phyloP scores from a whole-genome alignment of 2,329 filamentous ascomycete species.

The Curvularia lunata region DNA sequence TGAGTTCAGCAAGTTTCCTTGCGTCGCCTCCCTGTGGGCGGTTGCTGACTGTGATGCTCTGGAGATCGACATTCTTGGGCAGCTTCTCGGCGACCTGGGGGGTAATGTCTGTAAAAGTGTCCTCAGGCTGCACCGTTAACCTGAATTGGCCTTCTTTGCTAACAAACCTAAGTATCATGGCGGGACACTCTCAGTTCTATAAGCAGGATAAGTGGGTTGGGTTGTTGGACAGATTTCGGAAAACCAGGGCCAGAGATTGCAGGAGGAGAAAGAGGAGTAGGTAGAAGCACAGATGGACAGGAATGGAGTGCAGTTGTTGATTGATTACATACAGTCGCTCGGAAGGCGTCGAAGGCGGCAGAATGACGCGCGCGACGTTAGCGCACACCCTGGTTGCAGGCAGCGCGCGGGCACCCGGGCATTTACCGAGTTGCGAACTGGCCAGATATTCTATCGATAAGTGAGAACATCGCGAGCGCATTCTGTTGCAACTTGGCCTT shows the following conservation, averaged over 20 bases:
- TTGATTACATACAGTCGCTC: constrained; percentile 18
- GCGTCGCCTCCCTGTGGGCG: constrained; percentile 66
- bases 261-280: not conserved
- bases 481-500: constrained; percentile 9
- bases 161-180: constrained; percentile 70
- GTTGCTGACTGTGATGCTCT: constrained; percentile 65
- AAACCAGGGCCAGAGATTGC: not conserved
- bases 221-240: not conserved
- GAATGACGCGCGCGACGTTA: constrained; percentile 23
- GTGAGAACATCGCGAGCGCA: constrained; percentile 12
- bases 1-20: constrained; percentile 58
- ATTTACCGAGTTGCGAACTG: constrained; percentile 25
- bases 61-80: constrained; percentile 61
- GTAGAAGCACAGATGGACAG: constrained; percentile 15
- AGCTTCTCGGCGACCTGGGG: constrained; percentile 65
- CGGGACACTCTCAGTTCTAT: constrained; percentile 9
- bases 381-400: constrained; percentile 15
- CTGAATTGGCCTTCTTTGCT: constrained; percentile 77
- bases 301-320: constrained; percentile 19
- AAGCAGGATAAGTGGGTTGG: not conserved
- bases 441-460: constrained; percentile 37
- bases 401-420: constrained; percentile 20
- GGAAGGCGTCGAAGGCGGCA: constrained; percentile 22
- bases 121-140: constrained; percentile 74
- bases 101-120: constrained; percentile 70